phyloP scores from a whole-genome alignment of 2,329 filamentous ascomycete genomes.

The Ascochyta viciae-villosae region DNA sequence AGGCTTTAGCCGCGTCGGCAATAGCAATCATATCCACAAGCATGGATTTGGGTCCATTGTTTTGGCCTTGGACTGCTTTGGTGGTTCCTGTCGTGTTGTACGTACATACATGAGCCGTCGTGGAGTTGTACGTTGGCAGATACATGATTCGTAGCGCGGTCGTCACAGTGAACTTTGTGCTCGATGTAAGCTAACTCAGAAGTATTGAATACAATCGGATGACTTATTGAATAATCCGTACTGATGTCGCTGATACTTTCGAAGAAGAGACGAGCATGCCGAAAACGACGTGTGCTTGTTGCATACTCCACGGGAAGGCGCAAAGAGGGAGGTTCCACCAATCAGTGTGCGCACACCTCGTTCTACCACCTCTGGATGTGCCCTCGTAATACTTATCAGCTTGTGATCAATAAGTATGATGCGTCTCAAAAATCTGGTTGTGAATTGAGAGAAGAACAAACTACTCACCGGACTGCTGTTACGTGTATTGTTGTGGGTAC shows the following conservation, averaged over 20 bases:
- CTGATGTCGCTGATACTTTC: neutral
- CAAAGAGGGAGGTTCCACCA: neutral
- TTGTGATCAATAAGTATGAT: no score
- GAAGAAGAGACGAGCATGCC: neutral
- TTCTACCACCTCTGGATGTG: neutral
- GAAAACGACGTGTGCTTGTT: neutral
- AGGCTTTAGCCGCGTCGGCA: slow-evolving; percentile 13
- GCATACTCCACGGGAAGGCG: neutral
- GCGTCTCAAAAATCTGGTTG: no score
- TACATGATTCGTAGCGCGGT: no score
- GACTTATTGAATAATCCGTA: neutral
- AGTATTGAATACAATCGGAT: neutral
- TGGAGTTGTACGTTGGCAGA: neutral
- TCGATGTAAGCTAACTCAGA: neutral
- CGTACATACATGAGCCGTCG: neutral
- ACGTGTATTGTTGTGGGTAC: no score
- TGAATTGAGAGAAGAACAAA: no score
- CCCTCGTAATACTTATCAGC: neutral
- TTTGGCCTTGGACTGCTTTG: neutral
- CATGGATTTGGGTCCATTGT: neutral
- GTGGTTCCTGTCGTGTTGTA: neutral
- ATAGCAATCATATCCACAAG: neutral
- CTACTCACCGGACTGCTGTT: no score
- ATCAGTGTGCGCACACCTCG: neutral
- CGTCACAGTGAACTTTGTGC: neutral